phyloP scores from a whole-genome alignment of 352 stramenopile species.

The Albugo candida region DNA sequence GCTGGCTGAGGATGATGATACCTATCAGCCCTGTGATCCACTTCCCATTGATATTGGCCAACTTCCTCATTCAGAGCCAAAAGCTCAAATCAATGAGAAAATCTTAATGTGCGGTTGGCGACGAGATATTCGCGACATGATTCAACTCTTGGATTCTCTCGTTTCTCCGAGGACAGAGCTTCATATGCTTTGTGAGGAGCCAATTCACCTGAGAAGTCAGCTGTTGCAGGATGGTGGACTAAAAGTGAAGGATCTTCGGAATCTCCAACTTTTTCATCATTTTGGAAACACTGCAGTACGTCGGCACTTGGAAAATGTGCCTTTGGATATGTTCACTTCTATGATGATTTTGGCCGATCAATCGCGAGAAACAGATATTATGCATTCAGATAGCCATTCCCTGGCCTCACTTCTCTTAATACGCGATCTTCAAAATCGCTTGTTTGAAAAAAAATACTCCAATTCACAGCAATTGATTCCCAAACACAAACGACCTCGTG shows the following conservation, averaged over 20 bases:
- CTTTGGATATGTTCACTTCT: constrained; percentile 49
- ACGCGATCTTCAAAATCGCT: constrained; percentile 36
- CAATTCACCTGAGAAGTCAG: constrained; percentile 35
- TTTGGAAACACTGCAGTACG: constrained; percentile 65
- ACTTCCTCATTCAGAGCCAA: constrained; percentile 10
- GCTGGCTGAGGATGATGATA: constrained; percentile 76
- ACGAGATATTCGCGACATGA: constrained; percentile 79
- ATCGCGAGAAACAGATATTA: constrained; percentile 49
- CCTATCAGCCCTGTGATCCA: constrained; percentile 45
- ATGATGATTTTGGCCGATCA: constrained; percentile 71
- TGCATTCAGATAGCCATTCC: constrained; percentile 75
- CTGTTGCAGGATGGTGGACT: constrained; percentile 36
- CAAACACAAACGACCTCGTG: constrained; percentile 2
- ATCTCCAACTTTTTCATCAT: constrained; percentile 44
- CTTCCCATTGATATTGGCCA: constrained; percentile 17
- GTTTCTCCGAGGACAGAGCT: constrained; percentile 39
- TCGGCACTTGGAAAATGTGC: constrained; percentile 37
- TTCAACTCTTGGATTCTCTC: constrained; percentile 56
- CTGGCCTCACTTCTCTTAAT: constrained; percentile 69
- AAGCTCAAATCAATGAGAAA: constrained; percentile 18
- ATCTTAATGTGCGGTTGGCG: constrained; percentile 81
- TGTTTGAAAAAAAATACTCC: neutral
- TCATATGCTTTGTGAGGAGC: constrained; percentile 68
- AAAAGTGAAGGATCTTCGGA: constrained; percentile 21
- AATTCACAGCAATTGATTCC: neutral